Evolutionary conservation across 2,329 filamentous ascomycete genomes (phyloP), one percentile per base, ranked within the genome.

Genomic region (Zasmidium cellare): DNA sequence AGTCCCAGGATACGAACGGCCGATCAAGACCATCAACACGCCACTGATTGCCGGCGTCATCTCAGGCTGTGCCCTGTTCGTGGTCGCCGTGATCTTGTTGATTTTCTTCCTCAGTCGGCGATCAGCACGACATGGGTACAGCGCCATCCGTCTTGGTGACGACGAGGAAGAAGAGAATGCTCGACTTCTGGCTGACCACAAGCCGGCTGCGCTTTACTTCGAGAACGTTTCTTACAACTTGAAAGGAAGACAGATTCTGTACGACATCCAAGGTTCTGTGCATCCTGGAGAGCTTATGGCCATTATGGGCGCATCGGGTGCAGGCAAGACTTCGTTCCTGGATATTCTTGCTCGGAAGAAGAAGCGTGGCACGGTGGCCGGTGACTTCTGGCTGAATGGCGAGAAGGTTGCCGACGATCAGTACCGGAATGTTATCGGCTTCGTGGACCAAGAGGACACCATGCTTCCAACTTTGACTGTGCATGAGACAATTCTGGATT

Each of bases 261-360:
- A 83, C 16, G 85, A 84, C 14, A 88, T 99, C 31, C 87, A 88
- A 64, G 94, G 94, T 48, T 87, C 91, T 45, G 92, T 93, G n/a
- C 89, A 89, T 65, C 92, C 93, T 2, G 96, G 96, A n/a, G 92
- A 99, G 73, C 85, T 97, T 7, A 91, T 93, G 65, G 94, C 94
- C 9, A 96, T 99, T 68, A 99, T 99, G 93, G 94, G 94, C 56
- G 93, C 94, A 7, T 99, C 94, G 0, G 94, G 94, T 25, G 96
- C 94, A 45, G 94, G 94, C 58, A 99, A 99, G 77, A 99, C 94
- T 0, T 96, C 92, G 0, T 97, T 99, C 74, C 80, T 99, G 46
- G 94, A 99, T 71, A 96, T 99, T 58, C 80, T 99, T 48, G 94
- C 94, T 9, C 87, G 92, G 62, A 99, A 97, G 81, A 97, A 97